These are phyloP conservation scores for Sparassis latifolia DNA, from an alignment of 1,284 basidiomycete species.

Conservation along the genomic window DNA sequence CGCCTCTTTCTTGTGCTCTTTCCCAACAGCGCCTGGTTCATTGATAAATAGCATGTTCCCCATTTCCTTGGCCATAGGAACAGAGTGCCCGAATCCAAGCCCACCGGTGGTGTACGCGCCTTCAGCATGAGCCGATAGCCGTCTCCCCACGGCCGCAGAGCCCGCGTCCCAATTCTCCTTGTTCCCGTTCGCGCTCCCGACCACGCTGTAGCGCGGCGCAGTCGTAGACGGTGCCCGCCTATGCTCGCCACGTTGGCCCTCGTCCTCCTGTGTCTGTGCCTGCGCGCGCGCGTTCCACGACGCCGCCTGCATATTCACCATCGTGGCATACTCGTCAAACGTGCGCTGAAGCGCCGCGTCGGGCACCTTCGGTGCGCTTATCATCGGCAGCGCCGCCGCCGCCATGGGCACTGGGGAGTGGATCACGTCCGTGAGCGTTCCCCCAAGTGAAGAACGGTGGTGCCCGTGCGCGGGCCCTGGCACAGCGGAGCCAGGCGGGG, in stretches of 20 bases:
- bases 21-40: slow-evolving; percentile 23
- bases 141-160: not conserved
- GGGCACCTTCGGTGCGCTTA: slow-evolving; percentile 32
- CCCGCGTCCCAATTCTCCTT: slow-evolving; percentile 47
- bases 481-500: not conserved
- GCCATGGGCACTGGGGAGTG: slow-evolving; percentile 18
- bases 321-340: slow-evolving; percentile 38
- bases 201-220: not conserved
- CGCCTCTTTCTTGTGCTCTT: slow-evolving; percentile 41
- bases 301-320: slow-evolving; percentile 32
- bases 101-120: slow-evolving; percentile 24
- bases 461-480: not conserved
- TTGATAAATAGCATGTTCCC: slow-evolving; percentile 38
- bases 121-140: slow-evolving; percentile 6
- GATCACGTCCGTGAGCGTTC: slow-evolving; percentile 11
- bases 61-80: slow-evolving; percentile 37
- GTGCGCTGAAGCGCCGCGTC: slow-evolving; percentile 36
- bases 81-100: slow-evolving; percentile 37
- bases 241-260: not conserved
- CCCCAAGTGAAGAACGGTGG: slow-evolving; percentile 1
- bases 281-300: slow-evolving; percentile 14
- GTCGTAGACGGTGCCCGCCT: not conserved
- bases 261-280: not conserved
- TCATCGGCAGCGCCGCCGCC: slow-evolving; percentile 18
- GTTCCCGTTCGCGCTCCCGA: slow-evolving; percentile 12